phyloP scores from a whole-genome alignment of 2,329 filamentous ascomycete genomes.

The Cordyceps tenuipes region DNA sequence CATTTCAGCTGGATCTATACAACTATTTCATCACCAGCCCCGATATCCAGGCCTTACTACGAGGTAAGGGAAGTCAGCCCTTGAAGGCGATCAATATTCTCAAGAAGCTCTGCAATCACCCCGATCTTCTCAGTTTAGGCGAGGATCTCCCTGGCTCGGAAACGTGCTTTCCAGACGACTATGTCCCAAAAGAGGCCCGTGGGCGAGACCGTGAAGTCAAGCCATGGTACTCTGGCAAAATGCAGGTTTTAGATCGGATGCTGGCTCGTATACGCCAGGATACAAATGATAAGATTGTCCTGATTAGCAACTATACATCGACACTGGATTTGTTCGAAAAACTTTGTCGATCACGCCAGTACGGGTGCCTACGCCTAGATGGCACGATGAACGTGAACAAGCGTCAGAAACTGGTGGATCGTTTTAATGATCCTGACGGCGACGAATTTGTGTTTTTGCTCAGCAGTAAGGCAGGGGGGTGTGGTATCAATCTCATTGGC shows the following conservation, averaged over 20 bases:
- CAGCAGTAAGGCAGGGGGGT: slow-evolving; percentile 92
- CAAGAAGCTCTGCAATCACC: slow-evolving; percentile 98
- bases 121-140: slow-evolving; percentile 77
- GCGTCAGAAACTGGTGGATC: slow-evolving; percentile 92
- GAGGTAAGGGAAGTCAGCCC: slow-evolving; percentile 91
- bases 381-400: slow-evolving; percentile 98
- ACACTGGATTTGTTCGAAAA: slow-evolving; percentile 92
- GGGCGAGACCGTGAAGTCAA: slow-evolving; percentile 89
- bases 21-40: slow-evolving; percentile 96
- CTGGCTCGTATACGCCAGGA: slow-evolving; percentile 89
- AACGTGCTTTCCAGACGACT: slow-evolving; percentile 72
- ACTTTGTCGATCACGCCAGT: slow-evolving; percentile 75
- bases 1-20: slow-evolving; percentile 88
- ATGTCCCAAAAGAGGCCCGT: slow-evolving; percentile 75
- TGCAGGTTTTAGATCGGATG: slow-evolving; percentile 98
- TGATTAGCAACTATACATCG: slow-evolving; percentile 97
- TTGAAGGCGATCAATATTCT: slow-evolving; percentile 93
- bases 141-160: slow-evolving; percentile 85
- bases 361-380: slow-evolving; percentile 82
- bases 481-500: slow-evolving; percentile 90
- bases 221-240: slow-evolving; percentile 95
- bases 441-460: slow-evolving; percentile 92
- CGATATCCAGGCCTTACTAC: slow-evolving; percentile 82
- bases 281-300: slow-evolving; percentile 97
- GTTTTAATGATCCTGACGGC: slow-evolving; percentile 89